Evolutionary conservation across 495 filamentous ascomycete genomes (phyloP).

Genomic region (Neurospora sp.): DNA sequence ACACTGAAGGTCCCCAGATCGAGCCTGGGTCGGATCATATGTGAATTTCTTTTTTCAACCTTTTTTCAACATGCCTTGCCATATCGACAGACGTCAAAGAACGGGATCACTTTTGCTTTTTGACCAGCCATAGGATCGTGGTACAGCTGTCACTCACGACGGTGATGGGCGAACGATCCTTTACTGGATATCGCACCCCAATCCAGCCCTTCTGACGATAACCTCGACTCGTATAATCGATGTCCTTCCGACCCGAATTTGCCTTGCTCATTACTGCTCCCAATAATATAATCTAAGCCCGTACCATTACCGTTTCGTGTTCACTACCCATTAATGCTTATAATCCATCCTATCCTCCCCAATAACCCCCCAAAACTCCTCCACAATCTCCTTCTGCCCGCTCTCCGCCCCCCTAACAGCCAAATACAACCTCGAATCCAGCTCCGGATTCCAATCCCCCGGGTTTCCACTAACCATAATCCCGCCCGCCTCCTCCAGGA

Average conservation of each 20-base stretch:
- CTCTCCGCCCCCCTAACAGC: slow-evolving; percentile 56
- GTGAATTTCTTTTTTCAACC: neutral
- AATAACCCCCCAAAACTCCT: slow-evolving; percentile 66
- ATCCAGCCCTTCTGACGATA: neutral
- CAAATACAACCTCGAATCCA: slow-evolving; percentile 75
- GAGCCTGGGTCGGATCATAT: neutral
- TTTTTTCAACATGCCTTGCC: neutral
- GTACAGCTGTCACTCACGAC: neutral
- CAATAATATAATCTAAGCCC: neutral
- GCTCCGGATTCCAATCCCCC: slow-evolving; percentile 58
- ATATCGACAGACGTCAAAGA: too few species aligned
- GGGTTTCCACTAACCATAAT: slow-evolving; percentile 69
- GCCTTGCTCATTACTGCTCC: neutral
- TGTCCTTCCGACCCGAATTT: neutral
- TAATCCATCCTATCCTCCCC: slow-evolving; percentile 42
- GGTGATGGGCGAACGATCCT: neutral
- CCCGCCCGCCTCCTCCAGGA: slow-evolving; percentile 77
- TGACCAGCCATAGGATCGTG: neutral
- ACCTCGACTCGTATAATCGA: neutral
- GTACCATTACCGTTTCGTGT: neutral
- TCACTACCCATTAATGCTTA: slow-evolving; percentile 8
- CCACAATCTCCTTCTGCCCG: slow-evolving; percentile 65
- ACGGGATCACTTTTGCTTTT: neutral
- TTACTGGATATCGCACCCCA: neutral
- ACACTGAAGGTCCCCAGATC: neutral